Evolutionary conservation across 176 grass and related monocot species (phyloP), one percentile per base, ranked within the genome.

Genomic region (Panicum miliaceum): DNA sequence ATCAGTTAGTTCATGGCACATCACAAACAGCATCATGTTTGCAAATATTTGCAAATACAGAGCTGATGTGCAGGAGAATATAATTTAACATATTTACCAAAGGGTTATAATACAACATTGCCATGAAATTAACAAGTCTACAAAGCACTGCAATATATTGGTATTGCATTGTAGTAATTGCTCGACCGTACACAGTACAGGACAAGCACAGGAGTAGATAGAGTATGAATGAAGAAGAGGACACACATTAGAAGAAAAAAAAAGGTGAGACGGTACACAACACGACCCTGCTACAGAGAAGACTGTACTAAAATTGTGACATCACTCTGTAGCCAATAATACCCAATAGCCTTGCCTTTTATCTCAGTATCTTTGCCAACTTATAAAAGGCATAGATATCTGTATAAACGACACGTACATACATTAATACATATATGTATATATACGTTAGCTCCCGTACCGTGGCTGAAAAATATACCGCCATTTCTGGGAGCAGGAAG

Each of bases 401-500:
- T 3, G 8, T 38, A 50, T 58, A n/a, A 36, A 42, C 8, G 1
- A 62, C 20, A 19, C 15, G 12, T 12, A 25, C n/a, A 69, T 26
- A 23, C 27, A 7, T 7, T 36, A 8, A 8, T 43, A 6, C 6
- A 14, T 47, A 26, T 5, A 0, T 26, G n/a, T 38, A 22, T 43
- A 67, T 47, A 36, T 19, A 27, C 36, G 12, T 11, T 45, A 45
- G 23, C 29, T 56, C 70, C 75, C 52, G 8, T 61, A 40, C 53
- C 14, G 20, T 70, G 87, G 77, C 77, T 85, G 41, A 32, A 81
- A 84, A 86, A 86, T 90, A 83, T 79, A 90, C 20, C 46, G 88
- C 88, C 79, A 41, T 78, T 36, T 57, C n/a, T n/a, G 61, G 65
- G 58, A 74, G 68, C 37, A 79, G 29, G 29, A 32, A 32, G 29